A percentile compares a stretch with the other conserved stretches of the same genome.
These are phyloP conservation scores for Pseudogymnoascus sp. DNA, from an alignment of 2,329 filamentous ascomycete genomes.

Conservation along the genomic window DNA sequence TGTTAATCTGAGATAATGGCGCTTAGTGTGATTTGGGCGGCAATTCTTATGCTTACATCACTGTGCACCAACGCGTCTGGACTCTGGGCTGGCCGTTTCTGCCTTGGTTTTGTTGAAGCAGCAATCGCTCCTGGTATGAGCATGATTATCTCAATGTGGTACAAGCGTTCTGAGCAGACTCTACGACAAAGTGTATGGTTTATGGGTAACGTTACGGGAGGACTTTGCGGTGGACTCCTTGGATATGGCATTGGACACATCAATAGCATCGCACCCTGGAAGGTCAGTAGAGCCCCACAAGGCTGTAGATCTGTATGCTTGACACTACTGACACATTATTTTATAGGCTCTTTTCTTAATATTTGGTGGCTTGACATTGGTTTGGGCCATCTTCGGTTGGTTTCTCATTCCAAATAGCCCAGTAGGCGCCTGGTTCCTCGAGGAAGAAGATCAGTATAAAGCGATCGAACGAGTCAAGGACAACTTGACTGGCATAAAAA, in stretches of 20 bases:
- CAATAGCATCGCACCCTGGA: slow-evolving; percentile 16
- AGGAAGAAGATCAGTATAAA: slow-evolving; percentile 7
- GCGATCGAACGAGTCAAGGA: slow-evolving; percentile 15
- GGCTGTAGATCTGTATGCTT: neutral
- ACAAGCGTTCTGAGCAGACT: slow-evolving; percentile 26
- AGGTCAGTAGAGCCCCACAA: slow-evolving; percentile 2
- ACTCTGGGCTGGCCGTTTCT: slow-evolving; percentile 18
- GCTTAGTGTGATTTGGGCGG: slow-evolving; percentile 7
- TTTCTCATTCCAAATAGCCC: slow-evolving; percentile 30
- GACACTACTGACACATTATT: neutral
- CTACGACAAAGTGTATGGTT: slow-evolving; percentile 23
- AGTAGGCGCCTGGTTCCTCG: slow-evolving; percentile 5
- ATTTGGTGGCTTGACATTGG: slow-evolving; percentile 33
- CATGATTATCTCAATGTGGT: slow-evolving; percentile 27
- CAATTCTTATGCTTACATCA: slow-evolving; percentile 10
- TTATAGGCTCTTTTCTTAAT: slow-evolving; percentile 33
- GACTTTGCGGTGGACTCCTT: slow-evolving; percentile 21
- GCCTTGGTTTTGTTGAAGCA: slow-evolving; percentile 19
- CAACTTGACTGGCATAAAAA: slow-evolving; percentile 19
- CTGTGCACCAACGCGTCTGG: slow-evolving; percentile 14
- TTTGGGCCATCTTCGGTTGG: slow-evolving; percentile 31
- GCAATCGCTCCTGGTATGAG: slow-evolving; percentile 25
- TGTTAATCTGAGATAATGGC: neutral
- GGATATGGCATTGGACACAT: slow-evolving; percentile 32
- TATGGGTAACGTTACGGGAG: slow-evolving; percentile 13